These are phyloP conservation scores for Durotheca rogersii DNA, from an alignment of 495 filamentous ascomycete species.

Conservation along the genomic window DNA sequence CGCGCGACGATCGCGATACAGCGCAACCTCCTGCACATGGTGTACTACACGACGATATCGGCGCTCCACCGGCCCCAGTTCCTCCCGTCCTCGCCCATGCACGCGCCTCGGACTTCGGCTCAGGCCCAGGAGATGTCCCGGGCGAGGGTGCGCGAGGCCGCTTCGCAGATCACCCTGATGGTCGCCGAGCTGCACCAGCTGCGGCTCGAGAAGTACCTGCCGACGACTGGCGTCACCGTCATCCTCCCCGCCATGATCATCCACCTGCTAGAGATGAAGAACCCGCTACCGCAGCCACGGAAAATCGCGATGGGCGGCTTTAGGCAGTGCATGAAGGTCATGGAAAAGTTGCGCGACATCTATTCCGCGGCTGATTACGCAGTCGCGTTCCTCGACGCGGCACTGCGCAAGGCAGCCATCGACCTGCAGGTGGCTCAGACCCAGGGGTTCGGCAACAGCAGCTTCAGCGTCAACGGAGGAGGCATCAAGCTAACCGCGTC, in stretches of 20 bases:
- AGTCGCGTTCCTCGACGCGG: constrained; percentile 80
- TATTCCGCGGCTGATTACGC: constrained; percentile 88
- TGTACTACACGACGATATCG: constrained; percentile 82
- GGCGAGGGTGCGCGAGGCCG: constrained; percentile 74
- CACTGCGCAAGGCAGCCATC: constrained; percentile 77
- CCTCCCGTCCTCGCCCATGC: constrained; percentile 66
- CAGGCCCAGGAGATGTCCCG: constrained; percentile 77
- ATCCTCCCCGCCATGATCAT: constrained; percentile 89
- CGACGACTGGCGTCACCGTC: constrained; percentile 85
- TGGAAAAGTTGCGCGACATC: constrained; percentile 75
- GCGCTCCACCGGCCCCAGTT: constrained; percentile 87
- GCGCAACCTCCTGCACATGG: constrained; percentile 79
- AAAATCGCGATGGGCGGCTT: constrained; percentile 72
- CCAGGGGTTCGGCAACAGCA: constrained; percentile 19
- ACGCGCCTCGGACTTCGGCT: constrained; percentile 52
- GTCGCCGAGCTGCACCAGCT: constrained; percentile 68
- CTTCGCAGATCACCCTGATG: constrained; percentile 76
- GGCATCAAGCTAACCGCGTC: constrained; percentile 24
- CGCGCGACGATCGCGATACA: constrained; percentile 63
- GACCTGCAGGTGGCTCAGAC: constrained; percentile 32
- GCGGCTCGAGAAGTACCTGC: constrained; percentile 72
- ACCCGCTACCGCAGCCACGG: constrained; percentile 64
- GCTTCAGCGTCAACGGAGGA: constrained; percentile 16
- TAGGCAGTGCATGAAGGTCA: constrained; percentile 80
- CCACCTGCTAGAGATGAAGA: constrained; percentile 86